phyloP scores from a whole-genome alignment of 164 flowering plant species.

The Protea cynaroides region DNA sequence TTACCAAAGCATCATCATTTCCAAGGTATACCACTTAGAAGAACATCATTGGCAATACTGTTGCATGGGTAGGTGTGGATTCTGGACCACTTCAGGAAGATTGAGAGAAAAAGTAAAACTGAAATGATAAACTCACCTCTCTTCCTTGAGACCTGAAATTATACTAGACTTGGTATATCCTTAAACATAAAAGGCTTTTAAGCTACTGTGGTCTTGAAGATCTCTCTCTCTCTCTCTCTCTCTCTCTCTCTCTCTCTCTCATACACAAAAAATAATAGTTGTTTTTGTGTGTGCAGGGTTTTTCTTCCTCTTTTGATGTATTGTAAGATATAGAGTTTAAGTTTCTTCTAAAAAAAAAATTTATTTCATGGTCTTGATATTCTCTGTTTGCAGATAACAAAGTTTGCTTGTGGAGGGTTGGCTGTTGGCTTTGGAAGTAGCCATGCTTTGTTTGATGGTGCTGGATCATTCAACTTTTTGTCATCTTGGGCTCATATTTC shows the following conservation, averaged over 20 bases:
- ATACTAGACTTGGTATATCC: background rate
- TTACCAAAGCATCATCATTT: background rate
- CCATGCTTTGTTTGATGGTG: slow-evolving; percentile 29
- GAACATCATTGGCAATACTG: background rate
- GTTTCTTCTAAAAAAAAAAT: background rate
- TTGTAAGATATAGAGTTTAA: background rate
- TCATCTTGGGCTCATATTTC: slow-evolving; percentile 24
- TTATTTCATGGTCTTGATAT: background rate
- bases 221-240: no score
- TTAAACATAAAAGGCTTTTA: background rate
- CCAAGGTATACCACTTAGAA: background rate
- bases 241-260: no score
- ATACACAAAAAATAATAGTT: no score
- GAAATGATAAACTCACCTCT: background rate
- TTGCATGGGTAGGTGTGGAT: slow-evolving; percentile 1
- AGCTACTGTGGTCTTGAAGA: background rate
- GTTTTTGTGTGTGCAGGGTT: no score
- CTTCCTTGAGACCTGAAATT: background rate
- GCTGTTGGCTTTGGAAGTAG: slow-evolving; percentile 21
- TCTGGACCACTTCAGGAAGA: no score
- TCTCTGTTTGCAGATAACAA: slow-evolving; percentile 21
- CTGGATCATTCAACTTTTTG: slow-evolving; percentile 20
- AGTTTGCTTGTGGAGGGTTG: slow-evolving; percentile 25
- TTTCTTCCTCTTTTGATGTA: background rate
- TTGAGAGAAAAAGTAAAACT: no score